Evolutionary conservation across 1,139 yeast genomes (phyloP), one percentile per base, ranked within the genome.

Genomic region (Saccharomyces hybrid): DNA sequence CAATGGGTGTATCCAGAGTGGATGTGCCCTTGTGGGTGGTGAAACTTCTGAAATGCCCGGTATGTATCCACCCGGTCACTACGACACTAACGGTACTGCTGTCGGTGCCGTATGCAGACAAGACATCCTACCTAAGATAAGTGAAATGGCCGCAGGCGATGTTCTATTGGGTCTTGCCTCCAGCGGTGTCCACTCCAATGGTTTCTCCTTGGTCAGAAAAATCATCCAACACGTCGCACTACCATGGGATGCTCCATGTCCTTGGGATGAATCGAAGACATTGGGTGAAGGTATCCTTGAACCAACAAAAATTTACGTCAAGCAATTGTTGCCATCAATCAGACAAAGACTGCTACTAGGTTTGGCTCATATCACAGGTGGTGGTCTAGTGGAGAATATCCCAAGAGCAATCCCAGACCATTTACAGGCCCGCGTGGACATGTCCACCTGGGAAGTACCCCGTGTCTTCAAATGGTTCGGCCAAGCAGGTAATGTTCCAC

Each of bases 31-130:
- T 58, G 97, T 95, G 58, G 99, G 99, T 55, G 99, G 99, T 62
- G 99, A 95, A 73, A 95, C 99, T 51, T 88, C 96, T 55, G 99
- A 95, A 78, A 95, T 95, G 99, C 99, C 99, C 46, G 99, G 99
- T 62, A 89, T 95, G 86, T 95, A 95, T 69, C 87, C 84, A 56
- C 90, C 84, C 56, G 95, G 95, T 48, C 99, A 95, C 72, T 95
- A 95, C 70, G 99, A 95, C 73, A 91, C 97, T 57, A 93, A 93
- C 67, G 99, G 99, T 73, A 93, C 99, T 46, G 95, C 97, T 52
- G 91, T 95, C 52, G 99, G 99, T 66, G 99, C 99, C 14, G 98
- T 95, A n/a, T 76, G 80, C 62, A 88, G 86, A 67, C 74, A 77
- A 58, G 79, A 81, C 61, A 81, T 93, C 54, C 77, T 95, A 63